These are phyloP conservation scores for Solanum aculeatissimum DNA, from an alignment of 305 asterid genomes.

Conservation along the genomic window DNA sequence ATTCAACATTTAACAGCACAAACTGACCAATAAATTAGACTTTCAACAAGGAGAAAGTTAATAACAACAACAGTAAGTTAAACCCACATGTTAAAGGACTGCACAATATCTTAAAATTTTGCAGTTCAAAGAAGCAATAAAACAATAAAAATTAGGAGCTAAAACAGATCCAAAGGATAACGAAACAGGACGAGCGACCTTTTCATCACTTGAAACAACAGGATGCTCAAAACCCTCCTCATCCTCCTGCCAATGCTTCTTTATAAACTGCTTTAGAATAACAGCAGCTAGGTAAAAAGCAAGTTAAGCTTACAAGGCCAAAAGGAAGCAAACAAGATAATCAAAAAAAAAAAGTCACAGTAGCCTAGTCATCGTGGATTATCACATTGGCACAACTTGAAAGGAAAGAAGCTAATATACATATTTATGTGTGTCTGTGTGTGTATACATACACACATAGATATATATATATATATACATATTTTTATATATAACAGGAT, in stretches of 20 bases:
- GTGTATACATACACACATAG: background rate
- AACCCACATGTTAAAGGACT: background rate
- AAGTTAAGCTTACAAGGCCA: constrained; percentile 41
- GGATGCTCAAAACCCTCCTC: constrained; percentile 91
- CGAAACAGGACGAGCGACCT: constrained; percentile 32
- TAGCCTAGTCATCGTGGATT: background rate
- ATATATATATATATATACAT: background rate
- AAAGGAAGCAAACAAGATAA: background rate
- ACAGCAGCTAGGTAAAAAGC: constrained; percentile 80
- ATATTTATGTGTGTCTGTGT: background rate
- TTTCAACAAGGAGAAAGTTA: background rate
- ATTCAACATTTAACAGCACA: background rate
- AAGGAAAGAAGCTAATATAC: background rate
- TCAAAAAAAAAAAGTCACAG: background rate
- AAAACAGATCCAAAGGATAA: background rate
- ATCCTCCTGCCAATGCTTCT: constrained; percentile 82
- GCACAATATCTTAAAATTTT: background rate
- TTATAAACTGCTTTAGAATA: constrained; percentile 76
- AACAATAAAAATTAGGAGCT: background rate
- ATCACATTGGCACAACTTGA: background rate
- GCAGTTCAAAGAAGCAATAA: background rate
- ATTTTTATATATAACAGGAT: constrained; percentile 36
- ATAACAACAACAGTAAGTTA: background rate
- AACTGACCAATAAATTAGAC: background rate
- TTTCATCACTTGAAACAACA: constrained; percentile 59